Evolutionary conservation across 1,284 basidiomycete genomes (phyloP).

Genomic region (Ustilago cynodontis): DNA sequence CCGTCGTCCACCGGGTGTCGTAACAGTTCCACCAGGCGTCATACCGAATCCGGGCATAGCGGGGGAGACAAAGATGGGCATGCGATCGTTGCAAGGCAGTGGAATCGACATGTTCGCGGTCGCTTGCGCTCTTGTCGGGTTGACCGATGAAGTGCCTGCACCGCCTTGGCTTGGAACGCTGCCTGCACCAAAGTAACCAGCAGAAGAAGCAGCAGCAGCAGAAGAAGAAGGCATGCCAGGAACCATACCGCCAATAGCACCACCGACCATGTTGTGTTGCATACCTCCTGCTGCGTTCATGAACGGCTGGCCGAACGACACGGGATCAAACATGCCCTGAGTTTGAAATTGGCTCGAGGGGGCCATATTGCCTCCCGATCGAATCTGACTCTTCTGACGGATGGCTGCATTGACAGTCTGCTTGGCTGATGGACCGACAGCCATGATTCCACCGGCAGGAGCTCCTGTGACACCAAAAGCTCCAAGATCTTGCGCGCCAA

Average conservation of each 20-base stretch:
- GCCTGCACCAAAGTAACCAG: background rate
- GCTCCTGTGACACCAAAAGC: background rate
- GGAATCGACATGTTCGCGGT: slow-evolving; percentile 41
- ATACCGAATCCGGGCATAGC: slow-evolving; percentile 36
- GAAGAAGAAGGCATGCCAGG: background rate
- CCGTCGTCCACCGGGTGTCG: slow-evolving; percentile 44
- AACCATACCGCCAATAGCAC: background rate
- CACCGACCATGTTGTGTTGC: slow-evolving; percentile 7
- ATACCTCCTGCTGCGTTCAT: slow-evolving; percentile 9
- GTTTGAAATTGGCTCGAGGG: background rate
- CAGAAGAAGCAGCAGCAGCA: background rate
- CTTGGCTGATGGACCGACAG: slow-evolving; percentile 29
- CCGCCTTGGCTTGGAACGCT: background rate
- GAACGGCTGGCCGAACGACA: slow-evolving; percentile 16
- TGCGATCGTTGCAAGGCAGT: slow-evolving; percentile 33
- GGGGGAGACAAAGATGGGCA: slow-evolving; percentile 38
- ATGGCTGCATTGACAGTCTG: slow-evolving; percentile 43
- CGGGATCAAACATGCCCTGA: slow-evolving; percentile 8
- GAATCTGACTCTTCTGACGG: slow-evolving; percentile 35
- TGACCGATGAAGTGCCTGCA: background rate
- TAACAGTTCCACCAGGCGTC: slow-evolving; percentile 33
- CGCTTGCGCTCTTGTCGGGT: slow-evolving; percentile 18
- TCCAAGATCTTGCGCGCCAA: background rate
- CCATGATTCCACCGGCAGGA: background rate
- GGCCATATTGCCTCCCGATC: background rate